Evolutionary conservation across 1,284 basidiomycete species (phyloP).

Genomic region (Caloboletus inedulis): DNA sequence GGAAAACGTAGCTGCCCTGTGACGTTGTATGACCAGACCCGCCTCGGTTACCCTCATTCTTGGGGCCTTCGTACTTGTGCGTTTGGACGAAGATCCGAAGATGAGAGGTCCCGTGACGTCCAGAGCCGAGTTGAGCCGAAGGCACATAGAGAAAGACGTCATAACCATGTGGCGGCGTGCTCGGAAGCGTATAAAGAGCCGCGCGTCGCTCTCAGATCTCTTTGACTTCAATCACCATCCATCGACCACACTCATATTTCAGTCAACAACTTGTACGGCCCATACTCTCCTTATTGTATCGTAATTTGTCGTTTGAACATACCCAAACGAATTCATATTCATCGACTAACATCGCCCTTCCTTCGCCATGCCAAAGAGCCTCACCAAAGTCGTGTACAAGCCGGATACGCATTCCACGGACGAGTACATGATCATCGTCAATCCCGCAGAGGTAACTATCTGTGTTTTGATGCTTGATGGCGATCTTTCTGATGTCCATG

Average conservation of each 20-base stretch:
- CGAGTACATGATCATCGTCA: conserved; percentile 67
- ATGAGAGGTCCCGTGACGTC: conserved; percentile 36
- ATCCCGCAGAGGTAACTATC: conserved; percentile 56
- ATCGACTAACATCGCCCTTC: conserved; percentile 7
- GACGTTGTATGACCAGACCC: conserved; percentile 4
- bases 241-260: conserved; percentile 12
- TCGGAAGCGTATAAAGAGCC: conserved; percentile 32
- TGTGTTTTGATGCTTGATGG: conserved; percentile 5
- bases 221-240: conserved; percentile 13
- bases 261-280: neutral
- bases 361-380: conserved; percentile 45
- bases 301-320: conserved; percentile 10
- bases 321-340: conserved; percentile 8
- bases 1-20: conserved; percentile 26
- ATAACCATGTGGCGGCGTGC: conserved; percentile 23
- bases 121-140: conserved; percentile 16
- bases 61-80: neutral
- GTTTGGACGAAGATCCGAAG: conserved; percentile 4
- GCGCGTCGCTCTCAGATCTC: conserved; percentile 1
- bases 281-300: conserved; percentile 9
- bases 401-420: conserved; percentile 67
- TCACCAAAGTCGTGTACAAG: conserved; percentile 76
- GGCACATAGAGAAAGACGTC: conserved; percentile 32
- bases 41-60: neutral
- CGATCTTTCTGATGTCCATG: conserved; percentile 12